Evolutionary conservation across 2,329 filamentous ascomycete genomes (phyloP), one percentile per base, ranked within the genome.

Genomic region (Fusarium globosum): DNA sequence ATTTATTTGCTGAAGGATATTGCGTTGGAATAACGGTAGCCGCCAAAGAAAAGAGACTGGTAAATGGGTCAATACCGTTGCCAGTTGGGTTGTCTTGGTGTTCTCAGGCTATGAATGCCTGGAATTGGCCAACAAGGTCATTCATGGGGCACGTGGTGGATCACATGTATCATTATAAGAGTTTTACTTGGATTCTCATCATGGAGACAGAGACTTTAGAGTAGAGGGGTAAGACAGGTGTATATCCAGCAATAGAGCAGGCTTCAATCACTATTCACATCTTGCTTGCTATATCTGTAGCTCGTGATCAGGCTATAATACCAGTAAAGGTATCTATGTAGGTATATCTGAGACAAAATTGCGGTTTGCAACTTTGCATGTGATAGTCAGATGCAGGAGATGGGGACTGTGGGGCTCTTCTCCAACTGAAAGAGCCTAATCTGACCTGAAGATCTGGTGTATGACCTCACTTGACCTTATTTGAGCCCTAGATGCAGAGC

Each of bases 321-420:
- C 36, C 38, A 58, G 53, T 28, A 18, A 45, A 52, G 30, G 48
- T 46, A 7, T 28, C 26, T 28, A 28, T 28, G 26, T 28, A 28
- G 26, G 26, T 28, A 28, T 28, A 28, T 28, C 26, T 28, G 26
- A 28, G 26, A 16, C 39, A 48, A 42, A 42, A 16, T 48, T 45
- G 18, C 11, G 42, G 36, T 72, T 77, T 67, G 62, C 76, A 77
- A 38, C 30, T 72, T 78, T 67, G 62, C 76, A 77, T 77, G 76
- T 77, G 76, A 77, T 69, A 61, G 46, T 67, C 52, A 68, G 39
- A 52, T 66, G 52, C 45, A 41, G 63, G 35, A 45, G 38, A 69
- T 57, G 49, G 51, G 41, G 59, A 61, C 48, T 73, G 75, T 73
- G 75, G 75, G 75, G 72, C 63, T 30, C 42, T 67, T 70, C 61